phyloP scores from a whole-genome alignment of 2,329 filamentous ascomycete genomes.

The Fusarium chlamydosporum region DNA sequence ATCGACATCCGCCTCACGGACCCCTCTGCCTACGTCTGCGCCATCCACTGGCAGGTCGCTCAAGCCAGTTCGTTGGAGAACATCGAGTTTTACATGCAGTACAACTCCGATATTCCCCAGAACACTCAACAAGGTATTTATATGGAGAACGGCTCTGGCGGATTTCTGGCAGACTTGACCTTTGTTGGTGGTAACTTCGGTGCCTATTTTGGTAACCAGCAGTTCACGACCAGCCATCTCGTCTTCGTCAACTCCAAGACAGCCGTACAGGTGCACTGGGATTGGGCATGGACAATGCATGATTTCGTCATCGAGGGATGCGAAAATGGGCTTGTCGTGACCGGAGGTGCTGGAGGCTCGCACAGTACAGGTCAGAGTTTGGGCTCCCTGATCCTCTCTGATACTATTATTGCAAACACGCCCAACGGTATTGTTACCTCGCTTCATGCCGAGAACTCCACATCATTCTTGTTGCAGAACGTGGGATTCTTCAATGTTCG shows the following conservation, averaged over 20 bases:
- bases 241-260: conserved; percentile 74
- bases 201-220: conserved; percentile 68
- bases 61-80: conserved; percentile 69
- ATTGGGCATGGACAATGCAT: conserved; percentile 74
- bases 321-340: conserved; percentile 68
- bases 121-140: conserved; percentile 48
- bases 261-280: conserved; percentile 77
- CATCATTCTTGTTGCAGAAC: conserved; percentile 32
- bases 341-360: conserved; percentile 21
- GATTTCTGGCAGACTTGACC: conserved; percentile 70
- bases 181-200: conserved; percentile 72
- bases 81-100: conserved; percentile 62
- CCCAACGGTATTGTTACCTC: conserved; percentile 19
- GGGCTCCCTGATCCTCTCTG: conserved; percentile 31
- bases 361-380: conserved; percentile 27
- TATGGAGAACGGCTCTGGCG: conserved; percentile 56
- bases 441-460: conserved; percentile 30
- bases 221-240: conserved; percentile 74
- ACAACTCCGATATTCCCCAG: conserved; percentile 35
- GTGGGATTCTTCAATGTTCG: conserved; percentile 24
- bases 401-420: conserved; percentile 26
- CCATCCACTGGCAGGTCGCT: conserved; percentile 74
- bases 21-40: conserved; percentile 54
- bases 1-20: conserved; percentile 64
- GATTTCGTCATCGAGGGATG: conserved; percentile 73